Conservation (phyloP, 768 basidiomycete genomes). For the Lentinula detonsa region DNA sequence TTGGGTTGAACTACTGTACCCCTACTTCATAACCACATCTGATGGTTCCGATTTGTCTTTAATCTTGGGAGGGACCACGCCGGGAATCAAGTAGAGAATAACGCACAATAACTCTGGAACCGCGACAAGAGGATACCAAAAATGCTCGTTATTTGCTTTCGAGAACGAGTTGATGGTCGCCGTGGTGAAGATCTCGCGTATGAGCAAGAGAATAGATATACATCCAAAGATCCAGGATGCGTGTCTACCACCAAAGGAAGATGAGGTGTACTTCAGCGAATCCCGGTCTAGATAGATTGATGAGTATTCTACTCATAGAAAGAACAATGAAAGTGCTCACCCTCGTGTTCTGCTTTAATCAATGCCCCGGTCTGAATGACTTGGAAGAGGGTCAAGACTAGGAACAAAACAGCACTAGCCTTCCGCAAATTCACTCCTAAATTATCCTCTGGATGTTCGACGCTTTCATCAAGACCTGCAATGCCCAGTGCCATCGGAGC, state of each 20-base stretch:
- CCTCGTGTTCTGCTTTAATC: not conserved
- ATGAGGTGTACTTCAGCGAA: not conserved
- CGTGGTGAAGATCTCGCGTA: constrained; percentile 30
- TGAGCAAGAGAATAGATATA: constrained; percentile 29
- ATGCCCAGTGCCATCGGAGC: constrained; percentile 29
- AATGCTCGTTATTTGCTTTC: constrained; percentile 24
- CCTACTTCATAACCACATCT: not conserved
- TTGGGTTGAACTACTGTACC: too few species aligned
- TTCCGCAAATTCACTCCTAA: constrained; percentile 20
- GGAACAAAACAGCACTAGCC: constrained; percentile 29
- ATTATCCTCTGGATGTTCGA: constrained; percentile 8
- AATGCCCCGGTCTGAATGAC: constrained; percentile 22
- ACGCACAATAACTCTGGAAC: constrained; percentile 35
- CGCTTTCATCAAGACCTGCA: constrained; percentile 15
- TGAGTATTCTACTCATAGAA: not conserved
- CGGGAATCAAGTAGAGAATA: constrained; percentile 25
- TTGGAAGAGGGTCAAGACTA: constrained; percentile 27
- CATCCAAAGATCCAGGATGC: constrained; percentile 22
- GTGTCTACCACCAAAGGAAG: constrained; percentile 19
- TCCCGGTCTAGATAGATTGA: constrained; percentile 1
- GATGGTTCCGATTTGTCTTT: not conserved
- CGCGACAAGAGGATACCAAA: constrained; percentile 37
- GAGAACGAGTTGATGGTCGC: constrained; percentile 22
- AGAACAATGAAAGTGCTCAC: not conserved
- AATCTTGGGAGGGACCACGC: constrained; percentile 21